Evolutionary conservation across 441 rosid genomes (phyloP), one percentile per base, ranked within the genome.

Genomic region (Jatropha podagrica): DNA sequence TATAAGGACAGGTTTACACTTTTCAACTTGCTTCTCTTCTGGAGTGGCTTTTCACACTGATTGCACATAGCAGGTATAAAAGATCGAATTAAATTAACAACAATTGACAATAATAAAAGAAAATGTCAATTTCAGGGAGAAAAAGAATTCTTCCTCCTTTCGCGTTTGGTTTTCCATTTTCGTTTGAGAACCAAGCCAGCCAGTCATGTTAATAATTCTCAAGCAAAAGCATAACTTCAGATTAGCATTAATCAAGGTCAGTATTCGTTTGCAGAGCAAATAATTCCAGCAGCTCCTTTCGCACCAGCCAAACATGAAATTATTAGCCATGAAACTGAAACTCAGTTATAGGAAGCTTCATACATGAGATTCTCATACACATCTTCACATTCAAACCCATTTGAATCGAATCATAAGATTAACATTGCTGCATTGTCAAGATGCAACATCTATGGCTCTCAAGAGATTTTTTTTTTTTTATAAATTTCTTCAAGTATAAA

Each of bases 401-500:
- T 60, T 2, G 37, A 70, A 37, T 41, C 38, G 26, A 37, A 68
- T 27, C 18, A 61, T 4, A 2, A 54, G 12, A 38, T 54, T 44
- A 55, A 55, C 8, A 18, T 26, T 23, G n/a, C 55, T 13, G 41
- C 78, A 79, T 27, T 20, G 32, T 69, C 51, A 14, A 46, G 68
- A 49, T 51, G 52, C 54, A 70, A 68, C 15, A 42, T 42, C 49
- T 0, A 42, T 71, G 27, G 46, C 56, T 17, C 5, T 15, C 48
- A 68, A 52, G 55, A 17, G 14, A 46, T 17, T n/a, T 70, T 82
- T 78, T 64, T 63, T 75, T 80, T 32, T 32, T 32, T 32, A 1
- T 32, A 78, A 49, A 67, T 76, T 81, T 78, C 62, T 65, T 75
- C 11, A 42, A 77, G 38, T 55, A 65, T 76, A 72, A 76, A 77